Base-by-base conservation (phyloP, 345 rosid species). In the Aethionema arabicum region DNA sequence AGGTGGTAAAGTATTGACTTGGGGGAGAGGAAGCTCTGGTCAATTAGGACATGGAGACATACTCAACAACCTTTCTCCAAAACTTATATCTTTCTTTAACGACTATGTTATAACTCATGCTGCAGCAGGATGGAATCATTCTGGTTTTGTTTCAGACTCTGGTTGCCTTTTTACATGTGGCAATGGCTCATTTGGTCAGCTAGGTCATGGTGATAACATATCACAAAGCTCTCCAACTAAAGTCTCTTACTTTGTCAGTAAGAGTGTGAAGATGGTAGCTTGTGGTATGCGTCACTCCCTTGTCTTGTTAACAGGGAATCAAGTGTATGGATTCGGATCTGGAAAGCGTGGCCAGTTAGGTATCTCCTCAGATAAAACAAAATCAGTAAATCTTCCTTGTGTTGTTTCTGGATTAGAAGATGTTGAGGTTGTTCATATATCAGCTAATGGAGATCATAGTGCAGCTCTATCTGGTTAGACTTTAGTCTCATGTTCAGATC, bases 11-110 rank as follows among this genome's bases (percentile, higher is more conserved):
- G 95, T 78, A 41, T 55, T 87, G 52, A 77, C 89, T 44, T 92
- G 96, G 96, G 98, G 98, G 55, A 83, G 97, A 52, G 98, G 97
- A n/a, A 81, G 50, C 44, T 85, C 91, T 53, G 98, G 98, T 65
- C 96, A 92, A 61, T 82, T 92, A 44, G 98, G 98, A 75, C 90
- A 81, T 68, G 93, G 91, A 3, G 86, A 87, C 49, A 66, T 54
- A 51, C 66, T 57, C 48, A 72, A 58, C 66, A 56, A 78, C 61
- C 71, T 62, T 59, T 52, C 49, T 30, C 96, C 96, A 13, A 83
- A 85, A 50, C 72, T 66, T 32, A 70, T 85, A 0, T 31, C 72
- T 13, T 72, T 71, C 62, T 77, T 84, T 38, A 68, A 82, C 30
- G 21, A 46, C 31, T 58, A 39, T 66, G 68, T 58, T 12, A 73